Percentiles rank a stretch among this genome's conserved stretches.
Conservation (phyloP, 805 yeast genomes). For the Vanderwaltozyma yarrowii region DNA sequence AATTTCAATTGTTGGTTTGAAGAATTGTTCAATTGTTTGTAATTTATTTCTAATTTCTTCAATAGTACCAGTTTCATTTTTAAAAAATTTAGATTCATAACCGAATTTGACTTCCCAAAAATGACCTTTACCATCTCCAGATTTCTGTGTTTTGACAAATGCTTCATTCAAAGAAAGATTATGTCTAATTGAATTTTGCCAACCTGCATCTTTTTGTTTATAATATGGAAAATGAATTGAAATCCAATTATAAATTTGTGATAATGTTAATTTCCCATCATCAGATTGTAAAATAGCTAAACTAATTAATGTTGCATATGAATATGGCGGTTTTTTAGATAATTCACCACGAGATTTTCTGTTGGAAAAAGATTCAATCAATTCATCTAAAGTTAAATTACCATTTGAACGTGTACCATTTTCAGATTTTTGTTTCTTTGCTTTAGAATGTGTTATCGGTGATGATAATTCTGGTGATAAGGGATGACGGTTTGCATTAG, state of each 20-base stretch:
- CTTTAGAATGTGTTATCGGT: constrained; percentile 21
- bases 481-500: constrained; percentile 8
- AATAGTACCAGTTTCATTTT: constrained; percentile 29
- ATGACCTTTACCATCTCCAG: constrained; percentile 79
- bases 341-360: constrained; percentile 12
- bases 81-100: constrained; percentile 68
- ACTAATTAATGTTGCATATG: constrained; percentile 77
- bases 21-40: constrained; percentile 11
- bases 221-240: constrained; percentile 77
- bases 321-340: constrained; percentile 71
- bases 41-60: constrained; percentile 16
- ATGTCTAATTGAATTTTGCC: constrained; percentile 97
- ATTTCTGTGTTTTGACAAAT: constrained; percentile 77
- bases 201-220: constrained; percentile 76
- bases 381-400: constrained; percentile 22
- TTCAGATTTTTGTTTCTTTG: constrained; percentile 23
- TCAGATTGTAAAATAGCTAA: constrained; percentile 15
- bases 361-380: constrained; percentile 17
- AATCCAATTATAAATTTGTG: constrained; percentile 90
- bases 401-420: constrained; percentile 23
- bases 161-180: constrained; percentile 89
- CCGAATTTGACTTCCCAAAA: constrained; percentile 90
- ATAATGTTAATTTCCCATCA: constrained; percentile 49
- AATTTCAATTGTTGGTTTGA: neutral
- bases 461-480: constrained; percentile 27